Evolutionary conservation across 305 asterid species (phyloP).

Genomic region (Ajuga reptans): DNA sequence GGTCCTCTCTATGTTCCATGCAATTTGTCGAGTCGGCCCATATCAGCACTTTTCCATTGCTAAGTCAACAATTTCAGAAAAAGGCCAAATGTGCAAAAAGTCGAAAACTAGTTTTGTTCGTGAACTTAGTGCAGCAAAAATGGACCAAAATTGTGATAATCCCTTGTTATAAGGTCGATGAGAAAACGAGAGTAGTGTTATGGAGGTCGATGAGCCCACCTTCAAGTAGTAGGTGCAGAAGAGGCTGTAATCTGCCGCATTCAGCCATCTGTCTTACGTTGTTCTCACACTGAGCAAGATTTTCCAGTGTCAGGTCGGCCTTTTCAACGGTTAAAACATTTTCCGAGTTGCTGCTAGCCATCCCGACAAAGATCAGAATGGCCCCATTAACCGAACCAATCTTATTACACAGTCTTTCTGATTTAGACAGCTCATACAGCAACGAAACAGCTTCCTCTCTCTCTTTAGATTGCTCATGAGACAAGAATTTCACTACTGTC

Average conservation of each 20-base stretch:
- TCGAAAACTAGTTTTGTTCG: not conserved
- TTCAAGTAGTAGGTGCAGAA: slow-evolving; percentile 68
- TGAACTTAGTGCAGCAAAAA: not conserved
- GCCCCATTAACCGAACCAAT: slow-evolving; percentile 90
- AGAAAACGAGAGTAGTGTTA: not conserved
- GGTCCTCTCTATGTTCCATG: no score
- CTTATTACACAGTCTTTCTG: slow-evolving; percentile 62
- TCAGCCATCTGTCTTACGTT: slow-evolving; percentile 93
- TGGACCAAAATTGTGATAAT: no score
- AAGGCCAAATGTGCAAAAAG: not conserved
- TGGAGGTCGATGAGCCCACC: slow-evolving; percentile 34
- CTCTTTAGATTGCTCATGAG: slow-evolving; percentile 73
- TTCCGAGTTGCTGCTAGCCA: slow-evolving; percentile 93
- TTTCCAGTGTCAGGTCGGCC: slow-evolving; percentile 73
- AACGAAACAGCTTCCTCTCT: slow-evolving; percentile 85
- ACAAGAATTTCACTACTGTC: slow-evolving; percentile 70
- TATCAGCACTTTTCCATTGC: no score
- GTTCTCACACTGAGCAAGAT: slow-evolving; percentile 69
- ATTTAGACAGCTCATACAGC: slow-evolving; percentile 81
- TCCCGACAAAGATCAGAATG: slow-evolving; percentile 72
- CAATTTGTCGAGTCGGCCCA: no score
- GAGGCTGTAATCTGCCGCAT: slow-evolving; percentile 77
- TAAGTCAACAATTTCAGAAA: no score
- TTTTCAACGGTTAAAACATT: slow-evolving; percentile 62
- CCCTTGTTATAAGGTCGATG: no score